Evolutionary conservation across 306 rosid genomes (phyloP), one percentile per base, ranked within the genome.

Genomic region (Amphicarpaea edgeworthii): DNA sequence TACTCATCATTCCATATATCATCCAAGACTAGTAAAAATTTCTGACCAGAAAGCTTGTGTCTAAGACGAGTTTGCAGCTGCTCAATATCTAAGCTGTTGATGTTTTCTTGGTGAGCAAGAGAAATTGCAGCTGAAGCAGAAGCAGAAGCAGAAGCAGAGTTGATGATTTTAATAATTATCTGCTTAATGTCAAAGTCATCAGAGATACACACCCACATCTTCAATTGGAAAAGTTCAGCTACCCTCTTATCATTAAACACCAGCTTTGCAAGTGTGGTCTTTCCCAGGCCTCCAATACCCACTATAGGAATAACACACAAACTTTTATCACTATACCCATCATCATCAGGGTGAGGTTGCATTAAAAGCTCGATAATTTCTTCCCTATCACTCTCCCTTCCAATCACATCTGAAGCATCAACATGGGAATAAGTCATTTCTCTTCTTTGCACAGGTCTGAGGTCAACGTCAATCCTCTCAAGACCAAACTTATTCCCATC

Each of bases 131-230:
- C n/a, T n/a, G n/a, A n/a, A 32, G 7, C 0, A 8, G 24, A 4
- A 8, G 26, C 46, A 3, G 46, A 34, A 40, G 16, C 16, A 19
- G 19, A 24, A 59, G 70, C 73, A 68, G 69, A 69, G 38, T 62
- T 69, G 28, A 76, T 51, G 4, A 76, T 81, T 3, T 76, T 64
- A 42, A 62, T 16, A 9, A 76, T 28, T 1, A 82, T 1, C 40
- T 53, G 32, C 46, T 43, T 57, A 12, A 43, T 16, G 40, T 77
- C 75, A 55, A 77, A 77, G 5, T 50, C 45, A 20, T 53, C 65
- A 21, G 82, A 77, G 12, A 77, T 47, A 70, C 80, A 58, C 38
- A 82, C 82, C 82, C 85, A 76, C 82, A 77, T 77, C 49, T 37
- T 71, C 42, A 58, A 26, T 3, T 54, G 5, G 45, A 82, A 82